Conservation (phyloP, 768 basidiomycete species). For the Suillus spraguei region DNA sequence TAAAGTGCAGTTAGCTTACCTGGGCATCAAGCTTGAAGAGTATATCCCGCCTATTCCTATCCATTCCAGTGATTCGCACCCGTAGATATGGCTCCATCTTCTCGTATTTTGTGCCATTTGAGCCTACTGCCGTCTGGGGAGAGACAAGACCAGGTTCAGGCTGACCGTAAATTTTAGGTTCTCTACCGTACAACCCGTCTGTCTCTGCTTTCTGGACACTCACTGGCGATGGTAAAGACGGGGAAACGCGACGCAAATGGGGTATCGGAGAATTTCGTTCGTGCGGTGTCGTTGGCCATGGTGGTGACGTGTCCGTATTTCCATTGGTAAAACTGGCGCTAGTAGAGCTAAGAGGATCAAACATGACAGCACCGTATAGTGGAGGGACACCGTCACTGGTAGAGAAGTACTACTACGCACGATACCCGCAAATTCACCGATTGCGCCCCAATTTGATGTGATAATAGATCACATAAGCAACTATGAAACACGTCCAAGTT, state of each 20-base stretch:
- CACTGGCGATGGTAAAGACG: slow-evolving; percentile 48
- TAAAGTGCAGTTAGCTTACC: slow-evolving; percentile 44
- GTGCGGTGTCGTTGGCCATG: slow-evolving; percentile 86
- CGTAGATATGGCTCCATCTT: slow-evolving; percentile 83
- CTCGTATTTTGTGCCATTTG: slow-evolving; percentile 75
- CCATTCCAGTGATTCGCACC: slow-evolving; percentile 87
- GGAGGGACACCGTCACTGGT: background rate
- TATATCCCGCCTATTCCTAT: slow-evolving; percentile 94
- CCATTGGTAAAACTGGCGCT: slow-evolving; percentile 56
- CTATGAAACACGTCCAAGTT: background rate
- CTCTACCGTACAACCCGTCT: slow-evolving; percentile 69
- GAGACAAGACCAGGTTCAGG: slow-evolving; percentile 84
- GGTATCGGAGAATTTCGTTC: slow-evolving; percentile 70
- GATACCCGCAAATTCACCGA: background rate
- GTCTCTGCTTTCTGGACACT: slow-evolving; percentile 52
- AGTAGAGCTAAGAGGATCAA: slow-evolving; percentile 71
- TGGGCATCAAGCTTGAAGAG: slow-evolving; percentile 94
- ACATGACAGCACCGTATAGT: slow-evolving; percentile 44
- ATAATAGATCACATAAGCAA: slow-evolving; percentile 6
- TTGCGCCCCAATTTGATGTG: background rate
- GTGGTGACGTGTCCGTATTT: slow-evolving; percentile 46
- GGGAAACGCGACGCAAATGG: slow-evolving; percentile 63
- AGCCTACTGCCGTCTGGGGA: slow-evolving; percentile 60
- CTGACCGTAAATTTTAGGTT: slow-evolving; percentile 86
- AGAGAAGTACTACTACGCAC: background rate